Evolutionary conservation across 805 yeast species (phyloP).

Genomic region (Jamesozyma spencerorum): DNA sequence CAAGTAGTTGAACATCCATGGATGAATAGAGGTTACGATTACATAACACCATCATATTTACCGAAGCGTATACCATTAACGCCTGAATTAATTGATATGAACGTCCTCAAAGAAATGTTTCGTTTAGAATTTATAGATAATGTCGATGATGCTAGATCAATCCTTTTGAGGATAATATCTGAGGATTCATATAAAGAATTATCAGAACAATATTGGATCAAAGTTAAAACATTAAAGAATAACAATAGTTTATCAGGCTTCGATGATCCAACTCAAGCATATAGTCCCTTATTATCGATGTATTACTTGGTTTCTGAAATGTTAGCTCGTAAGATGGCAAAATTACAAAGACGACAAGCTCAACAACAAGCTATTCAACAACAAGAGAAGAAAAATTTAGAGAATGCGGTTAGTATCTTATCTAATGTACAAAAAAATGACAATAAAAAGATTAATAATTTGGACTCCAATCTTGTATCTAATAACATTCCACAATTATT

Average conservation of each 20-base stretch:
- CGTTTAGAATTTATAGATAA: conserved; percentile 67
- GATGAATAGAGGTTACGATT: conserved; percentile 85
- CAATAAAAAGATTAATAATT: conserved; percentile 1
- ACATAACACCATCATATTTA: conserved; percentile 53
- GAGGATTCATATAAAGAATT: conserved; percentile 49
- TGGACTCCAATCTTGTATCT: neutral
- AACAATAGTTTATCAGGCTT: conserved; percentile 3
- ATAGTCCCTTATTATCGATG: conserved; percentile 80
- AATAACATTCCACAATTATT: conserved; percentile 3
- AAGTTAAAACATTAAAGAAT: conserved; percentile 9
- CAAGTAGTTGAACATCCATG: conserved; percentile 87
- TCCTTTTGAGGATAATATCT: conserved; percentile 47
- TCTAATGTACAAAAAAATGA: conserved; percentile 1
- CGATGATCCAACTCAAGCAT: conserved; percentile 75
- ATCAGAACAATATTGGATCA: conserved; percentile 24
- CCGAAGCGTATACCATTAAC: conserved; percentile 70
- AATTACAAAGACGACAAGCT: conserved; percentile 28
- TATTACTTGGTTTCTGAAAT: conserved; percentile 83
- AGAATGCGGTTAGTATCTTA: conserved; percentile 1
- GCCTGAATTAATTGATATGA: conserved; percentile 29
- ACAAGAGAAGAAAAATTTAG: conserved; percentile 8
- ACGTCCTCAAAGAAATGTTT: conserved; percentile 69
- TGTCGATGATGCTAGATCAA: conserved; percentile 45
- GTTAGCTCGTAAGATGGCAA: conserved; percentile 56
- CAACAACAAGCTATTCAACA: conserved; percentile 8